Evolutionary conservation across 345 rosid species (phyloP), one percentile per base, ranked within the genome.

Genomic region (Turnera subulata): DNA sequence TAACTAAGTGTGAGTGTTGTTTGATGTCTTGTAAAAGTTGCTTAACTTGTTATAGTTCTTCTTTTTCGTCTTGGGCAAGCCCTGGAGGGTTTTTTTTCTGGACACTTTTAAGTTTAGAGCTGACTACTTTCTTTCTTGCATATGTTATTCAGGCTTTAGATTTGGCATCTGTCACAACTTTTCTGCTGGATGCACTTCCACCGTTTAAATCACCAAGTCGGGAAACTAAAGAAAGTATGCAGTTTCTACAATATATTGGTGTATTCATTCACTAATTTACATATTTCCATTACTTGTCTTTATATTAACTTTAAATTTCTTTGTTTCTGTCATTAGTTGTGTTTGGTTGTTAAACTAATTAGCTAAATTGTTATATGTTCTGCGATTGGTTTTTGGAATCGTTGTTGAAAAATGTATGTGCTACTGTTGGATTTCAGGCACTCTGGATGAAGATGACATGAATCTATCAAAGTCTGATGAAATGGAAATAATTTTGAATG

Each of bases 131-230:
- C 16, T 17, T 26, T 62, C 46, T 50, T 52, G 17, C 37, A 48
- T 66, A 15, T 33, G 50, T 62, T 48, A 46, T 46, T 62, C 84
- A 93, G 99, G 97, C 94, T 38, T 50, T 73, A 26, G 95, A 89
- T 69, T 79, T 89, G 67, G 92, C 97, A 43, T 78, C 80, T 39
- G 83, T 89, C 58, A 70, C 82, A 62, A 82, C 97, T 52, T 81
- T 78, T 72, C 79, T 93, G 73, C 57, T 87, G 78, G 92, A 81
- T 70, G 82, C 79, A 53, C 85, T 93, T 64, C 91, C 99, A 65
- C 73, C 88, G 46, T 63, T 79, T 70, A 81, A 80, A 68, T 82
- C 67, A 46, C 75, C 84, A 40, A 76, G 71, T 50, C 55, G 25
- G 65, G 84, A 78, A 64, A 72, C 63, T 23, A 75, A 56, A 66